These are phyloP conservation scores for Hypericum androsaemum DNA, from an alignment of 345 rosid species.

Conservation along the genomic window DNA sequence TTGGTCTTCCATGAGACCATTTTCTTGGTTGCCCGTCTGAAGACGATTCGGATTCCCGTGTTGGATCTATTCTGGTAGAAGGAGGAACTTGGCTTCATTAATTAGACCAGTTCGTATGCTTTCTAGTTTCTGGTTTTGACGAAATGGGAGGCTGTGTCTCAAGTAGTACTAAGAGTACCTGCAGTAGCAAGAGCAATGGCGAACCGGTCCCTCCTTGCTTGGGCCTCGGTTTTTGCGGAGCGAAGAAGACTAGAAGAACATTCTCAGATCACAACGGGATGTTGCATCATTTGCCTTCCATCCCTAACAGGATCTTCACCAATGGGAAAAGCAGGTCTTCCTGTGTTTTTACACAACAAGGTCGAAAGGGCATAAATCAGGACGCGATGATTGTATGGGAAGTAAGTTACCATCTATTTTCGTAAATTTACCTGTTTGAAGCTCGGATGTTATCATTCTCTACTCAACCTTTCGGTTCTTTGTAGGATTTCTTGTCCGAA, in stretches of 20 bases:
- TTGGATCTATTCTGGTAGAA: constrained; percentile 1
- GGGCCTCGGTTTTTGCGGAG: constrained; percentile 55
- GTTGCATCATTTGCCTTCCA: constrained; percentile 53
- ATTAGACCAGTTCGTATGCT: constrained; percentile 2
- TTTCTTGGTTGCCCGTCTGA: not conserved
- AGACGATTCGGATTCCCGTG: not conserved
- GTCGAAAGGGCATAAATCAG: constrained; percentile 94
- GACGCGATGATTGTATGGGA: constrained; percentile 99
- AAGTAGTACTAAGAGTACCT: constrained; percentile 66
- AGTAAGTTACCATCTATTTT: constrained; percentile 41
- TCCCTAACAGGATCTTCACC: constrained; percentile 62
- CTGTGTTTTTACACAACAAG: constrained; percentile 95
- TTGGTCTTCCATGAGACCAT: not conserved
- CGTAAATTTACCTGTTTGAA: constrained; percentile 7
- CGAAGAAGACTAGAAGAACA: constrained; percentile 57
- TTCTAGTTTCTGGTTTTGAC: constrained; percentile 29
- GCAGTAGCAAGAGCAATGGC: constrained; percentile 72
- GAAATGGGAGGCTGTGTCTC: constrained; percentile 94
- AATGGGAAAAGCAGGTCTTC: constrained; percentile 82
- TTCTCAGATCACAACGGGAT: constrained; percentile 54
- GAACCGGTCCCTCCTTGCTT: constrained; percentile 45
- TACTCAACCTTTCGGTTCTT: constrained; percentile 10
- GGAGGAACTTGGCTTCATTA: not conserved
- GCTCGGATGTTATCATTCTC: constrained; percentile 11
- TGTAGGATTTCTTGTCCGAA: constrained; percentile 84